Base-by-base conservation (phyloP, 345 rosid genomes). In the Hevea brasiliensis region DNA sequence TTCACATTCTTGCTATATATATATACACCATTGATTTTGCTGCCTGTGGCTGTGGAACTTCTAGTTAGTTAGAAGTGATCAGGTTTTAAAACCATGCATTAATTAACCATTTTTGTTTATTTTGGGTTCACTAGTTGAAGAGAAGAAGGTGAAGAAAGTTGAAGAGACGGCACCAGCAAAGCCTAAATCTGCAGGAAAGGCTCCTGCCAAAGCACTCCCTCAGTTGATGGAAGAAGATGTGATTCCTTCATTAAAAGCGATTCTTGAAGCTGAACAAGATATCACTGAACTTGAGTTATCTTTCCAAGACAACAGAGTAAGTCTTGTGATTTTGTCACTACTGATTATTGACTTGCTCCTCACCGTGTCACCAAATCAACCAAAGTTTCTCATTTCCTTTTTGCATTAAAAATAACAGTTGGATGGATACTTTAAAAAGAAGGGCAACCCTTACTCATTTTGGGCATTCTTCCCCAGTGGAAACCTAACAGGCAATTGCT, bases 401-500 rank as follows among this genome's bases (percentile, higher is more conserved):
- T 4, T 32, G 37, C 2, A 32, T 32, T 32, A 32, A 32, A 32
- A 73, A 51, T 42, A n/a, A 26, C 85, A 92, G 98, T 75, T 95
- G 67, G 97, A 91, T 76, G 99, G 99, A 13, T 95, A 82, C 42
- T 91, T 95, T 76, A 26, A 78, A 26, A 89, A 89, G 86, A 83
- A 87, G 64, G 85, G 84, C 23, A 84, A 61, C 65, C 91, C 82
- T 14, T 75, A 89, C 76, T 78, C 87, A 4, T 95, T 92, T 40
- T 95, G 99, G 99, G 99, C 98, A 0, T 95, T 95, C 83, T 95
- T 95, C 79, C 94, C 96, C 2, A 72, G 40, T 12, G 98, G 98
- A 60, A 83, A 58, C 67, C 87, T 95, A 60, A 84, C 88, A 79
- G 98, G 97, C 86, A 80, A 0, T 17, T 51, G 7, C 37, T 41